Base-by-base conservation (phyloP, 208 protist genomes). In the Trypanosoma melophagium region DNA sequence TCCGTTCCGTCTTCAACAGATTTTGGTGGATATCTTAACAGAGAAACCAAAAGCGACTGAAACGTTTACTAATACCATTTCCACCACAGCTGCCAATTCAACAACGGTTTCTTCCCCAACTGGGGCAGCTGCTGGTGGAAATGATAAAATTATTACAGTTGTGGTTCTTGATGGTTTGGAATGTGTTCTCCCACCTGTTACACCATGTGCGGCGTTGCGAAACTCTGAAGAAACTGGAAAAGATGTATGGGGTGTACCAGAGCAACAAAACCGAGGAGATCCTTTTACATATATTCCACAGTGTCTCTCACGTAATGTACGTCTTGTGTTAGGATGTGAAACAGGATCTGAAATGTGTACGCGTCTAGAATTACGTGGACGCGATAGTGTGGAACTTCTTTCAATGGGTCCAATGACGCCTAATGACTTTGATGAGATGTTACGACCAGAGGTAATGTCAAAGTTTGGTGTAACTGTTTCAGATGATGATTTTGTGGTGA, bases 381-480 rank as follows among this genome's bases (percentile, higher is more conserved):
- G 81, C 14, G 87, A 93, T 66, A 91, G 83, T 45, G 72, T 74
- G 12, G 87, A 93, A 38, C 56, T 83, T 57, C 74, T 93, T 14
- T 66, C 63, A 42, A 55, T 89, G 35, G 74, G 79, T 19, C 47
- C 45, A 8, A 77, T 74, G 19, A 81, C 83, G 17, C 77, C 77
- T 10, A 90, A 93, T 69, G 81, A 89, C 47, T 80, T 89, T 58
- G 87, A 94, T 62, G 78, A 86, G 65, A 87, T 87, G 59, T 74
- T 92, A 3, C 65, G 73, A 35, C 75, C 74, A 0, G 60, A 69
- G 5, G 60, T 75, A 2, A 69, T 92, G 41, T 66, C 74, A 19
- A 74, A 67, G 16, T 31, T 86, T 24, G 83, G 83, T 28, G 74
- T 85, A 12, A 66, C 54, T 14, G 54, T 94, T 17, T 84, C 81